Base-by-base conservation (phyloP, 345 rosid species). In the Brassica incana region DNA sequence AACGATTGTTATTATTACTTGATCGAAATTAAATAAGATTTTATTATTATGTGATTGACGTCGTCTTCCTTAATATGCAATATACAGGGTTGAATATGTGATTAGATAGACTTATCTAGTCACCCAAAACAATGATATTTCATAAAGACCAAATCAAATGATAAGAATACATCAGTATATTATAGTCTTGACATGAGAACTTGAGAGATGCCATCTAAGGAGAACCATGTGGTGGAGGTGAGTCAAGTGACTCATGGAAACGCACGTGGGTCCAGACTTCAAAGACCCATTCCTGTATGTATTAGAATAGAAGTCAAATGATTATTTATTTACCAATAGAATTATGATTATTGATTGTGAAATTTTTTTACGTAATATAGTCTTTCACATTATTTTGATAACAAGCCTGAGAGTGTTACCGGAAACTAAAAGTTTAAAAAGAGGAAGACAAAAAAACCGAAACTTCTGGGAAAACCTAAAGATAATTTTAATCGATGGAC, bases 71-170 rank as follows among this genome's bases (percentile, higher is more conserved):
- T 50, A 5, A 67, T 18, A 69, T 77, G 75, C 18, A 8, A 61
- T 32, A n/a, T 69, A 71, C 29, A 72, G 6, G 33, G 72, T 64
- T 78, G 29, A 52, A 23, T 64, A 78, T 72, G 16, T 56, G 73
- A 40, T 50, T 66, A 20, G n/a, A 66, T 59, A 66, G 77, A 72
- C 63, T 40, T 30, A 11, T 10, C 58, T n/a, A 25, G 23, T 14
- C 8, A 48, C 7, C 9, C 38, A 29, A 73, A 50, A 20, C 4
- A 12, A 23, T 74, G 62, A 30, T 8, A 20, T 66, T 72, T 43
- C 36, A 12, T 36, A 2, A 12, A n/a, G 59, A 52, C 56, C 15
- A 48, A 48, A 12, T 48, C 16, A 48, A 48, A 14, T 16, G 56
- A 48, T 48, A 48, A 14, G 6, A 14, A 48, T 4, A 48, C n/a